Conservation (phyloP, 257 asterid genomes). For the Lavandula angustifolia region DNA sequence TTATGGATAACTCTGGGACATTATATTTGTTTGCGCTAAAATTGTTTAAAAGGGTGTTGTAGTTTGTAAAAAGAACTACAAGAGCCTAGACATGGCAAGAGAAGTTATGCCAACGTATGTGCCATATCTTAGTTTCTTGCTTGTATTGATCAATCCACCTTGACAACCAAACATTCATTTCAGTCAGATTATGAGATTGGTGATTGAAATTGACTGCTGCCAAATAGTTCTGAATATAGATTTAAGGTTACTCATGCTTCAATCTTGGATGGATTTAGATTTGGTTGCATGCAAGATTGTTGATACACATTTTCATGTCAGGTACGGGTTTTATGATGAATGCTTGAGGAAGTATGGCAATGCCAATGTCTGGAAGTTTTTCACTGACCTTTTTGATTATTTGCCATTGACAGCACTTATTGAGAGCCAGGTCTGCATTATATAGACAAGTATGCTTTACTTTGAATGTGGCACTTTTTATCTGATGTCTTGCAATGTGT, state of each 20-base stretch:
- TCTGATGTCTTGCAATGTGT: constrained; percentile 30
- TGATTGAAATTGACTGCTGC: constrained; percentile 11
- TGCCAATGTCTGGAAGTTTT: constrained; percentile 97
- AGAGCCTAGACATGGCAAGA: no score
- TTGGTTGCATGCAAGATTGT: constrained; percentile 24
- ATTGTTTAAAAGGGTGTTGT: background rate
- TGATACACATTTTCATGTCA: constrained; percentile 44
- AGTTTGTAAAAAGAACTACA: no score
- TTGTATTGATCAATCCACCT: constrained; percentile 10
- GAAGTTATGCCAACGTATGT: no score
- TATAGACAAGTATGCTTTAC: constrained; percentile 1
- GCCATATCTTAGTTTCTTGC: background rate
- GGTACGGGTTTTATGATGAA: constrained; percentile 97
- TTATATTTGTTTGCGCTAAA: background rate
- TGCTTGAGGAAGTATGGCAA: constrained; percentile 99
- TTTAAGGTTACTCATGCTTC: constrained; percentile 27
- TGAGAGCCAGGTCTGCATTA: constrained; percentile 90
- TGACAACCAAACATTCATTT: constrained; percentile 2
- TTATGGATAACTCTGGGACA: constrained; percentile 2
- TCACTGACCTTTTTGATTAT: constrained; percentile 98
- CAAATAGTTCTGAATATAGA: background rate
- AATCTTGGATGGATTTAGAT: constrained; percentile 4
- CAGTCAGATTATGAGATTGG: constrained; percentile 15
- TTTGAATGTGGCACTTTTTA: constrained; percentile 22
- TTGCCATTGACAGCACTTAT: constrained; percentile 97